Base-by-base conservation (phyloP, 148 eudicot species). In the Cornus controversa region DNA sequence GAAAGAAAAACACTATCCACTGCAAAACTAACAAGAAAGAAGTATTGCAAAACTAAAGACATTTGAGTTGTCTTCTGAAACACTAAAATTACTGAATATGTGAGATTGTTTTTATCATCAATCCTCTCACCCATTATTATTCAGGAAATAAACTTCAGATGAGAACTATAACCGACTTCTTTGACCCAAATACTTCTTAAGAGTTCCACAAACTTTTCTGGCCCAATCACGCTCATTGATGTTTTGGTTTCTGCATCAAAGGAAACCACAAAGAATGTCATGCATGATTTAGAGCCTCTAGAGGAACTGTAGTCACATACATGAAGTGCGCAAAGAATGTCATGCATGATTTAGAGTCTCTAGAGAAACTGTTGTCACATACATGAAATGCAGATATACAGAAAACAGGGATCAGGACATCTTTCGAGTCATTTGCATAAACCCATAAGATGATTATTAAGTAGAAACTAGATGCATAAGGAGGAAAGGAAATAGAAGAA, bases 1-100 rank as follows among this genome's bases (percentile, higher is more conserved):
- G 24, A 50, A 60, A 1, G 58, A 69, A 58, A 74, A 58, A 45
- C 23, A 69, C 67, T 34, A 2, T 26, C 20, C 69, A 42, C 67
- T 25, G 68, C 77, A 73, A 73, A 73, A 73, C 50, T 72, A 74
- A 58, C 64, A 31, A 37, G 45, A 74, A 24, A 37, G 62, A 27
- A 62, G 78, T 42, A 67, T 63, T 58, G 8, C 42, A 74, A 69
- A 79, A 27, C 66, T 6, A 54, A 58, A 6, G 20, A 60, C 64
- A 31, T 79, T 73, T 40, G 26, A 73, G 34, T 42, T 67, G 72
- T 50, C 63, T 60, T 69, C 58, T 26, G 62, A 22, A 62, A 24
- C 58, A 64, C 74, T 22, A 60, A 42, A 26, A n/a, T 42, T 14
- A 60, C 60, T 9, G 47, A 68, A 69, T 58, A 45, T 22, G 73